Base-by-base conservation (phyloP, 2,329 filamentous ascomycete species). In the Simplicillium sp. region DNA sequence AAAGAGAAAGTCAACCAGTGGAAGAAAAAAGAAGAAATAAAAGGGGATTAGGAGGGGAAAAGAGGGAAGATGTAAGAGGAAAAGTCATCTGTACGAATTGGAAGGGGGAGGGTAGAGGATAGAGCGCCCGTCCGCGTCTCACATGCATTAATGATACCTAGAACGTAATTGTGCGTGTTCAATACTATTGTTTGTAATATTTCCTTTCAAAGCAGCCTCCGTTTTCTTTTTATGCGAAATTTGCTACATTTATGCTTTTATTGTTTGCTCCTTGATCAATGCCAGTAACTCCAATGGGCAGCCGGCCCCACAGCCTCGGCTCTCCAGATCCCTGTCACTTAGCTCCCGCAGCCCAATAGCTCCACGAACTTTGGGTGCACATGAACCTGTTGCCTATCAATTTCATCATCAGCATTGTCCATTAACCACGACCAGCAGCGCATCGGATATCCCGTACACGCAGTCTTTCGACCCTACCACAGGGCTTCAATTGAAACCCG, bases 1-100 rank as follows among this genome's bases (percentile, higher is more conserved):
- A n/a, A 69, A 68, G 52, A 58, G 61, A 47, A 70, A 66, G 42
- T 48, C 56, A 6, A 13, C 15, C 31, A 33, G 50, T 12, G 51
- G 51, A 29, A 45, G 48, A 40, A 56, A 53, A 47, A 52, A 62
- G 48, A 60, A 58, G 52, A 66, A 56, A 49, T 60, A 56, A 50
- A 56, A 46, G 38, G 43, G 12, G 15, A 13, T 33, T 33, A 5
- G 31, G 15, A 33, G 12, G 31, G 31, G 31, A 8, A 20, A 13
- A 14, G 13, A 38, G 17, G 16, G 18, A 13, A 18, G n/a, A 32
- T 7, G 14, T 18, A 33, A 20, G 20, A 25, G 16, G 12, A 37
- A 20, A 11, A n/a, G 35, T n/a, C 14, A 41, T 17, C 34, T 39
- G 37, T 36, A 40, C 25, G 36, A 36, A 12, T 17, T 28, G 33